Evolutionary conservation across 2,329 filamentous ascomycete genomes (phyloP), one percentile per base, ranked within the genome.

Genomic region (Pseudogymnoascus sp.): DNA sequence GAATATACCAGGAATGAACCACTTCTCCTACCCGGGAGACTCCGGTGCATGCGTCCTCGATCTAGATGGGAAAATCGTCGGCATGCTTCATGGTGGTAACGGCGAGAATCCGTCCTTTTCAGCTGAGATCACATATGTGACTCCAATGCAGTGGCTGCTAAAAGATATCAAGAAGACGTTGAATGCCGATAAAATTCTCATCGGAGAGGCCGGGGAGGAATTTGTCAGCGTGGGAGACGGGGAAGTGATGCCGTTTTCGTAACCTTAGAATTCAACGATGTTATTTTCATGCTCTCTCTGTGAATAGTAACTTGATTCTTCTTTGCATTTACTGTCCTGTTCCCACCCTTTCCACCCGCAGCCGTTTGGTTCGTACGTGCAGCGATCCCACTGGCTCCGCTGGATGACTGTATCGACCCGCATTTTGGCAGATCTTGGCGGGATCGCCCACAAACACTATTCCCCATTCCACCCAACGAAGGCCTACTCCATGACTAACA

Each of bases 401-500:
- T 18, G 13, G 18, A 18, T 9, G 5, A 15, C 7, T 18, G n/a
- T 3, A 15, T 18, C n/a, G 9, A 15, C 18, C 37, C 37, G 18
- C 9, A 13, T 21, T 12, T 19, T 19, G 37, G 7, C 3, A n/a
- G 37, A 19, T 39, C 37, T 19, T 39, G 9, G 37, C 37, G 18
- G 9, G 15, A 9, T 39, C 18, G 18, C 9, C 21, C 38, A 13
- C 18, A 18, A 21, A 21, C 18, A 6, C 18, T 1, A 21, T 8
- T 6, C 18, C 18, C n/a, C 9, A 35, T 39, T 21, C 18, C 38
- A 18, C 38, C 18, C 6, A 21, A 12, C 18, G 12, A 39, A 10
- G 65, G 66, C 5, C 59, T 72, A 12, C 59, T 55, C 23, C 8
- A 13, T 55, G 45, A 33, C 19, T 55, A 61, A 4, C 70, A 65